A percentile compares a stretch with the other conserved stretches of the same genome.
Conservation (phyloP, 306 rosid species). For the Citrullus amarus region DNA sequence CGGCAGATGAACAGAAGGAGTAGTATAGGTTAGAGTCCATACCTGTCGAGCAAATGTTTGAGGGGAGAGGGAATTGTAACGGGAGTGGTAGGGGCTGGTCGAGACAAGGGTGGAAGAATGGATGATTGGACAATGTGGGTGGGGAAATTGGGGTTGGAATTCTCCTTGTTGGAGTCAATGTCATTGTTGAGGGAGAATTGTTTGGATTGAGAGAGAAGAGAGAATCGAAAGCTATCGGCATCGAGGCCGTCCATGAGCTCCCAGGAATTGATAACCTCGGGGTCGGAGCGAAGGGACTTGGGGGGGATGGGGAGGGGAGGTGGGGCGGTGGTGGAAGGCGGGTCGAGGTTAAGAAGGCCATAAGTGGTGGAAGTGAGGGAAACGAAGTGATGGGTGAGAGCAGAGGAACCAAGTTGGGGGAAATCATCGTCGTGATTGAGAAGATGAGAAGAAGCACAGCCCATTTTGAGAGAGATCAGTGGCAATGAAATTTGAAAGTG, state of each 20-base stretch:
- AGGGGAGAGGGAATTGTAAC: slow-evolving; percentile 3
- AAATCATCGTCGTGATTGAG: slow-evolving; percentile 65
- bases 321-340: slow-evolving; percentile 29
- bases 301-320: slow-evolving; percentile 1
- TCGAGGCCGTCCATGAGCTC: slow-evolving; percentile 95
- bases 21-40: too few species aligned
- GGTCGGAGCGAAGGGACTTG: slow-evolving; percentile 24
- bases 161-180: slow-evolving; percentile 34
- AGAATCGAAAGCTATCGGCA: slow-evolving; percentile 65
- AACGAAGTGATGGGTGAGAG: slow-evolving; percentile 78
- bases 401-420: slow-evolving; percentile 51
- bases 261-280: slow-evolving; percentile 83
- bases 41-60: slow-evolving; percentile 13
- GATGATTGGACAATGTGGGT: background rate
- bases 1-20: too few species aligned
- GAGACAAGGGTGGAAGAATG: background rate
- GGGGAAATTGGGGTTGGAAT: slow-evolving; percentile 33
- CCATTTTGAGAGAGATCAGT: slow-evolving; percentile 27
- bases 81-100: background rate
- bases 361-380: slow-evolving; percentile 92
- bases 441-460: slow-evolving; percentile 76
- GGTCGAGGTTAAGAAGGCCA: slow-evolving; percentile 81
- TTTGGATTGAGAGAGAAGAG: slow-evolving; percentile 28
- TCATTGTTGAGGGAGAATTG: slow-evolving; percentile 1
- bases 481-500: background rate